These are phyloP conservation scores for Thielaviopsis ethacetica DNA, from an alignment of 2,329 filamentous ascomycete genomes.

Conservation along the genomic window DNA sequence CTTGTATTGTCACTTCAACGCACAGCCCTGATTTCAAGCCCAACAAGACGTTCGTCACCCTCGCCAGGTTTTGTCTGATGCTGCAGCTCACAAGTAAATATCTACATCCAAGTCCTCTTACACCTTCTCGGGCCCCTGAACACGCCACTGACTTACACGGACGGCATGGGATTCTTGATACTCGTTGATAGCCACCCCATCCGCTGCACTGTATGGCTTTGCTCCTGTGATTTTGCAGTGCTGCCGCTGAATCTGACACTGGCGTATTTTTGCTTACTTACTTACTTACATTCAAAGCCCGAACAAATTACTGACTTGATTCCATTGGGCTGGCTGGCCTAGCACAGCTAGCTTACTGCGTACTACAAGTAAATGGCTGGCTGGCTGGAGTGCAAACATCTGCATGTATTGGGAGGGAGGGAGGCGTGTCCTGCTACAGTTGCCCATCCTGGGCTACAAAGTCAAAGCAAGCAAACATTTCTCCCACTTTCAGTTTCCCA, in stretches of 20 bases:
- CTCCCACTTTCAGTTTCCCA: background rate
- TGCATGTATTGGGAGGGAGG: background rate
- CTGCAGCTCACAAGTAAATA: too few relatives aligned
- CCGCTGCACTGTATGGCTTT: background rate
- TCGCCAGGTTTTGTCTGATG: too few relatives aligned
- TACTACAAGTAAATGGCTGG: background rate
- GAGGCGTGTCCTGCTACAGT: background rate
- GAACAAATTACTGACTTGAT: too few relatives aligned
- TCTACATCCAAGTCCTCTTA: too few relatives aligned
- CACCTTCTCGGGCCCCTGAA: background rate
- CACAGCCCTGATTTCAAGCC: too few relatives aligned
- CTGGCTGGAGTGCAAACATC: background rate
- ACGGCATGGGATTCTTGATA: background rate
- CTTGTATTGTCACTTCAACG: too few relatives aligned
- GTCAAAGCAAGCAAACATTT: background rate
- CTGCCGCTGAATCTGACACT: background rate
- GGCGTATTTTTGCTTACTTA: background rate
- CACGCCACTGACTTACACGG: background rate
- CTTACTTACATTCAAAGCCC: too few relatives aligned
- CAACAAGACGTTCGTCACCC: too few relatives aligned
- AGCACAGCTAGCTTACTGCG: too few relatives aligned
- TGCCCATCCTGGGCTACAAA: background rate
- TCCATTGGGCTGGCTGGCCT: too few relatives aligned
- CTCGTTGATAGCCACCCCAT: background rate
- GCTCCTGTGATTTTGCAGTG: background rate